Base-by-base conservation (phyloP, 1,139 yeast species). In the Yarrowia galli region DNA sequence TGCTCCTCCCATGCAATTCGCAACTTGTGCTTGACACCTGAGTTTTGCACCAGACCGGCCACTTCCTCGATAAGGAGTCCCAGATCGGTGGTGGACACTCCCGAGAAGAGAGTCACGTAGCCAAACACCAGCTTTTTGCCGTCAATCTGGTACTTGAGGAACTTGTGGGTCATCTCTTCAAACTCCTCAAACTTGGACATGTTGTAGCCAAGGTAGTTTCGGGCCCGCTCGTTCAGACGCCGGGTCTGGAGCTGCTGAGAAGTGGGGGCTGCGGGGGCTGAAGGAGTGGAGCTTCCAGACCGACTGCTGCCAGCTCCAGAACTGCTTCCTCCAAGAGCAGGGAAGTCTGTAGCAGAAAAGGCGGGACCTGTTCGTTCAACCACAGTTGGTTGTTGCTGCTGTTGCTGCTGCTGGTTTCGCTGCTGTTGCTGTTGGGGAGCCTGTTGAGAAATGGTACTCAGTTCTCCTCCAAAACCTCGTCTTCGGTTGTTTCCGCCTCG, bases 161-260 rank as follows among this genome's bases (percentile, higher is more conserved):
- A 91, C 16, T 80, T 76, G 25, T 79, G 78, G 74, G 89, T 90
- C 23, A 85, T 71, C 1, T 79, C 78, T 38, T 78, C 76, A 75
- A 92, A 92, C 67, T 79, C 76, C 15, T 81, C 78, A 71, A 87
- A 81, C 43, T 81, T 80, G 13, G 78, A 76, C 8, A 78, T 78
- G 46, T 87, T 83, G 71, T 89, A 86, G 67, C 85, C 83, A 69
- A 91, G 79, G 61, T 73, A 71, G 53, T 72, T 73, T 10, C 88
- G 87, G 0, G 97, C 97, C 73, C 97, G 83, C 75, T 92, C 97
- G 71, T 90, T 96, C 53, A 92, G 82, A 71, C 97, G 82, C 75
- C 83, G 80, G 72, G 81, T 83, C 71, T 87, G 89, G 51, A 84
- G 80, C 46, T 85, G 88, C 13, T 79, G 74, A 1, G 69, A 54